Conservation (phyloP, 495 filamentous ascomycete genomes). For the Annulohypoxylon stygium region DNA sequence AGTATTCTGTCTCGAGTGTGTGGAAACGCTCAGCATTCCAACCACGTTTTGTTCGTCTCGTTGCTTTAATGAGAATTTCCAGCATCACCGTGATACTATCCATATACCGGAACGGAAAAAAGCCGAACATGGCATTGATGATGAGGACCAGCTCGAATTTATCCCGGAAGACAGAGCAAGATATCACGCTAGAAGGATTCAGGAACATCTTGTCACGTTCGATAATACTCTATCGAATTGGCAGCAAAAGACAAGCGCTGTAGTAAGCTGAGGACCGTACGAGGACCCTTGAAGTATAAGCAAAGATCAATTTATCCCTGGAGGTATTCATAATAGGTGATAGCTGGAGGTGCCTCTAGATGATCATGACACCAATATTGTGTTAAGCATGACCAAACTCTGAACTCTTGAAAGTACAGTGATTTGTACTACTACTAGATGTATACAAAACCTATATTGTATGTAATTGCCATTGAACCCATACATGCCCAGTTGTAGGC, state of each 20-base stretch:
- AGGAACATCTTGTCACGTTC: conserved; percentile 47
- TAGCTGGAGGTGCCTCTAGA: not conserved
- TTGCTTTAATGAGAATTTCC: conserved; percentile 58
- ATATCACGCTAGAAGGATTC: conserved; percentile 53
- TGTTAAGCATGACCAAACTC: not conserved
- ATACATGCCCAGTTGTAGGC: no score
- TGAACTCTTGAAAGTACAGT: no score
- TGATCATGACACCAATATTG: not conserved
- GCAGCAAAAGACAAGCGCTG: conserved; percentile 52
- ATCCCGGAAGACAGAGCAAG: conserved; percentile 43
- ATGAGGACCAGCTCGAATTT: conserved; percentile 51
- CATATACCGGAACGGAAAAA: conserved; percentile 54
- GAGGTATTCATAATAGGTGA: no score
- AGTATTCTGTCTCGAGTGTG: conserved; percentile 59
- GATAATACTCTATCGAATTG: conserved; percentile 52
- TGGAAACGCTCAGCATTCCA: conserved; percentile 49
- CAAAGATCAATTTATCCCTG: not conserved
- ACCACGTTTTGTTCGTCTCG: conserved; percentile 57
- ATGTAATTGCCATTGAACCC: no score
- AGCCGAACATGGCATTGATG: conserved; percentile 38
- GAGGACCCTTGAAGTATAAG: not conserved
- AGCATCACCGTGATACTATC: conserved; percentile 55
- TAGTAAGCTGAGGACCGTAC: conserved; percentile 3
- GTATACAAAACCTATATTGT: no score
- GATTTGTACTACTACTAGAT: no score